A percentile compares a stretch with the other conserved stretches of the same genome.
These are phyloP conservation scores for Bauhinia variegata DNA, from an alignment of 306 rosid genomes.

Conservation along the genomic window DNA sequence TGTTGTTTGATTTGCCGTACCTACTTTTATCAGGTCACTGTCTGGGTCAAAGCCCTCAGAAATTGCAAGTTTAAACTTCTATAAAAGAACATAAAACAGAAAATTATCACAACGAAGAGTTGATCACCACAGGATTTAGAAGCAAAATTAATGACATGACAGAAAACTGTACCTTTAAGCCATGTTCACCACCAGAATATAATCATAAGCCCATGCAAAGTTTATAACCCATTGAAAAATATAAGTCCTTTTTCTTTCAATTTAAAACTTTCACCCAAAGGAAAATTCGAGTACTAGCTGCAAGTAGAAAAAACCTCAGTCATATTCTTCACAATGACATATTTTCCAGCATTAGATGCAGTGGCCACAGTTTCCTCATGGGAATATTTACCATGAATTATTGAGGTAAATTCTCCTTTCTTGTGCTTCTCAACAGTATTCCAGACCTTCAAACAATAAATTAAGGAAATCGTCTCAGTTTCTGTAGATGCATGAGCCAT, in stretches of 20 bases:
- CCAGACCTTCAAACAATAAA: slow-evolving; percentile 75
- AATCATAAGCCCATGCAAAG: slow-evolving; percentile 64
- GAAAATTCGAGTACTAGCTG: too few relatives aligned
- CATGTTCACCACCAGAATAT: slow-evolving; percentile 87
- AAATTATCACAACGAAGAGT: slow-evolving; percentile 3
- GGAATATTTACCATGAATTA: slow-evolving; percentile 87
- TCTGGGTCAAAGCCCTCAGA: slow-evolving; percentile 91
- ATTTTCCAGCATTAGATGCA: slow-evolving; percentile 95
- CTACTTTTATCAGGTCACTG: slow-evolving; percentile 63
- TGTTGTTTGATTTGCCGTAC: slow-evolving; percentile 97
- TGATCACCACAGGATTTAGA: slow-evolving; percentile 5
- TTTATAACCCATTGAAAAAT: slow-evolving; percentile 5
- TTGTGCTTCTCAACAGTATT: slow-evolving; percentile 90
- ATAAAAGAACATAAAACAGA: slow-evolving; percentile 46
- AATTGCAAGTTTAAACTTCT: slow-evolving; percentile 90
- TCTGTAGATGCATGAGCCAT: slow-evolving; percentile 17
- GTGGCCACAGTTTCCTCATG: slow-evolving; percentile 98
- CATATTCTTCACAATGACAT: slow-evolving; percentile 84
- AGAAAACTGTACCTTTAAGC: slow-evolving; percentile 65
- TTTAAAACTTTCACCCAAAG: too few relatives aligned
- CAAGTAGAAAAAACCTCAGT: slow-evolving; percentile 62
- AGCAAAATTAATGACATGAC: slow-evolving; percentile 26
- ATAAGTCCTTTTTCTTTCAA: background rate
- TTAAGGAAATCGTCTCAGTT: slow-evolving; percentile 37
- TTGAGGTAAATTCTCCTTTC: slow-evolving; percentile 87